phyloP scores from a whole-genome alignment of 2,329 filamentous ascomycete species.

The Cadophora luteo-olivacea region DNA sequence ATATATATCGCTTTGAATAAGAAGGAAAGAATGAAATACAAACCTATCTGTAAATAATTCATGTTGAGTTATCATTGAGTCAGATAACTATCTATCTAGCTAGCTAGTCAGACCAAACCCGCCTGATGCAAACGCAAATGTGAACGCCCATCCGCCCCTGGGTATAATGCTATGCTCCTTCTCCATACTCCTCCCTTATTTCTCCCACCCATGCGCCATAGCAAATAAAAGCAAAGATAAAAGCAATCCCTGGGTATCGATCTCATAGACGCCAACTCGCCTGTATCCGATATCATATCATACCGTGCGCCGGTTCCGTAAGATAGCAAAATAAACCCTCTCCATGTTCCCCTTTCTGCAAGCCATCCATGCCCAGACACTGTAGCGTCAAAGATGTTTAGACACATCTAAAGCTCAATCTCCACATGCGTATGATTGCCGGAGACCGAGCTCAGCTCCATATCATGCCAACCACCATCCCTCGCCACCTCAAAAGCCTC shows the following conservation, averaged over 20 bases:
- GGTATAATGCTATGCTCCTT: constrained; percentile 10
- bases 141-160: neutral
- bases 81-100: neutral
- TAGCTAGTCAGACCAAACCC: neutral
- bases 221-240: neutral
- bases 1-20: too few relatives aligned
- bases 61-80: neutral
- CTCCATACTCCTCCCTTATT: neutral
- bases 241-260: constrained; percentile 23
- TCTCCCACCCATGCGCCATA: constrained; percentile 7
- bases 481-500: constrained; percentile 50
- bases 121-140: constrained; percentile 4
- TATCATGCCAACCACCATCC: constrained; percentile 49
- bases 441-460: constrained; percentile 51
- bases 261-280: constrained; percentile 14
- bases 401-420: constrained; percentile 46
- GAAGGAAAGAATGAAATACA: too few relatives aligned
- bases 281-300: neutral
- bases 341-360: neutral
- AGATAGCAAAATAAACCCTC: neutral
- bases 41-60: neutral
- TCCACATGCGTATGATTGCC: constrained; percentile 51
- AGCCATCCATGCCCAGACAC: too few relatives aligned
- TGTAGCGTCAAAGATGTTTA: too few relatives aligned
- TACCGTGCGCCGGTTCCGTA: neutral